Conservation (phyloP, 129 eudicot species). For the Lactuca sativa region DNA sequence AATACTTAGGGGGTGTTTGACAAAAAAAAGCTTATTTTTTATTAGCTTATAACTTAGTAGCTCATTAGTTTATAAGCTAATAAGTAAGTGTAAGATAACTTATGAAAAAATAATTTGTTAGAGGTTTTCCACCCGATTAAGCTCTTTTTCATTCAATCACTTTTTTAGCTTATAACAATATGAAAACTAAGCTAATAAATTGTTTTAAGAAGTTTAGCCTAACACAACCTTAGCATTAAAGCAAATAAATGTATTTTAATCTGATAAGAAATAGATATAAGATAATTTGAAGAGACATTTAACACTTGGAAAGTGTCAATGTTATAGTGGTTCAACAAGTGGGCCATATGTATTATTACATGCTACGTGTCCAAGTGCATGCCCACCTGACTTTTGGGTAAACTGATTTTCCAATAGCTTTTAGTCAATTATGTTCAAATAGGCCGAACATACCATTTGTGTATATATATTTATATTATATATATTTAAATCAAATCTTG, state of each 20-base stretch:
- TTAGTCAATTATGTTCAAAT: background rate
- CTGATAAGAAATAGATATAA: background rate
- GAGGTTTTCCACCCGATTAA: too few relatives aligned
- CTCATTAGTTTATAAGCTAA: too few relatives aligned
- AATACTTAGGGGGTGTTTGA: too few relatives aligned
- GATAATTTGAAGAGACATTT: background rate
- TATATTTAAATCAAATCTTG: background rate
- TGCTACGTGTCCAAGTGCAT: conserved; percentile 10
- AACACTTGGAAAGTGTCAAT: conserved; percentile 1
- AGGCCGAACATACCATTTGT: conserved; percentile 1
- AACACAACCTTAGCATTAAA: background rate
- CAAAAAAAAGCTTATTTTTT: too few relatives aligned
- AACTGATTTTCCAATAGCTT: background rate
- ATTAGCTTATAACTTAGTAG: too few relatives aligned
- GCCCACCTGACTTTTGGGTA: conserved; percentile 13
- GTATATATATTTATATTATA: background rate
- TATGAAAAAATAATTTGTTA: too few relatives aligned
- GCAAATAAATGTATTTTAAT: background rate
- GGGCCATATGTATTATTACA: conserved; percentile 1
- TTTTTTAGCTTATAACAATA: too few relatives aligned
- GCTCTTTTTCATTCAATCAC: too few relatives aligned
- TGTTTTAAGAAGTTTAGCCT: too few relatives aligned
- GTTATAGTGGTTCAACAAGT: background rate
- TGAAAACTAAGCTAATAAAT: too few relatives aligned
- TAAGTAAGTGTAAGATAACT: too few relatives aligned